phyloP scores from a whole-genome alignment of 192 early-diverging fungal species.

The Coemansia sp. region DNA sequence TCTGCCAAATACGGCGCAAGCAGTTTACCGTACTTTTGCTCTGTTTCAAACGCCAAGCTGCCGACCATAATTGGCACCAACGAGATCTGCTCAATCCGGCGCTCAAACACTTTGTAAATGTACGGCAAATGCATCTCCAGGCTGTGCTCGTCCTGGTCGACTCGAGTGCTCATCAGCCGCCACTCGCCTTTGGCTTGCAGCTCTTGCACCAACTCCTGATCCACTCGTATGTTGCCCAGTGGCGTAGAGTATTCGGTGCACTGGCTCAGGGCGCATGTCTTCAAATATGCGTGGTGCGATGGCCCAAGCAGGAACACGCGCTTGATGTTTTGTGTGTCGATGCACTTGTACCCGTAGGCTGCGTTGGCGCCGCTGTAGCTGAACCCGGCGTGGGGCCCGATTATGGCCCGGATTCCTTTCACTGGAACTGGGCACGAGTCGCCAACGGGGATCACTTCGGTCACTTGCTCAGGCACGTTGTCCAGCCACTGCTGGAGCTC shows the following conservation, averaged over 20 bases:
- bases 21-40: slow-evolving; percentile 66
- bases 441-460: slow-evolving; percentile 22
- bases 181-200: slow-evolving; percentile 63
- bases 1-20: slow-evolving; percentile 72
- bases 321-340: slow-evolving; percentile 57
- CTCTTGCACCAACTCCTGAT: slow-evolving; percentile 58
- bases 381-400: slow-evolving; percentile 80
- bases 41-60: slow-evolving; percentile 56
- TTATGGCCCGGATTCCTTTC: slow-evolving; percentile 34
- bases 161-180: slow-evolving; percentile 58
- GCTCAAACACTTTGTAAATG: slow-evolving; percentile 76
- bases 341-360: slow-evolving; percentile 80
- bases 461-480: slow-evolving; percentile 18
- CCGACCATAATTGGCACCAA: slow-evolving; percentile 93
- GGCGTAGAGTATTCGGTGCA: slow-evolving; percentile 81
- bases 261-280: slow-evolving; percentile 73
- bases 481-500: slow-evolving; percentile 43
- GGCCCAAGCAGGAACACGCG: slow-evolving; percentile 93
- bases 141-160: slow-evolving; percentile 94
- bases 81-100: slow-evolving; percentile 55
- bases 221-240: slow-evolving; percentile 75
- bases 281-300: slow-evolving; percentile 83
- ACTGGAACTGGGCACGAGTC: slow-evolving; percentile 15
- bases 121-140: slow-evolving; percentile 97
- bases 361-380: slow-evolving; percentile 87